These are phyloP conservation scores for Metschnikowia similis DNA, from an alignment of 805 yeast genomes.

Conservation along the genomic window DNA sequence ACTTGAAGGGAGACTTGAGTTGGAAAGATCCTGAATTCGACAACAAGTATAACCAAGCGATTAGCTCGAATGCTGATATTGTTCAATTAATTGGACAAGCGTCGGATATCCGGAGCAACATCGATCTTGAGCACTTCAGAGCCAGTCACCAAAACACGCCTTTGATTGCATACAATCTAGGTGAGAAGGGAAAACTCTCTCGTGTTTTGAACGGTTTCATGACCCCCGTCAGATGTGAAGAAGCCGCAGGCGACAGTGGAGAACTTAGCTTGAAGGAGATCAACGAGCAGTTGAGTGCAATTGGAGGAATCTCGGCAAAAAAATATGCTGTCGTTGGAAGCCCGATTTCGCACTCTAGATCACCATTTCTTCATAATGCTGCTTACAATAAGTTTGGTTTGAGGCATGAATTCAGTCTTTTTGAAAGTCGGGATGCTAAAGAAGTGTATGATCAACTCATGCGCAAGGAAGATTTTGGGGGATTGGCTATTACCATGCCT, in stretches of 20 bases:
- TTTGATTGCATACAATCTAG: constrained; percentile 80
- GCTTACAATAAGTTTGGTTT: constrained; percentile 71
- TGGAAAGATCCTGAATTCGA: constrained; percentile 79
- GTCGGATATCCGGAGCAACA: constrained; percentile 57
- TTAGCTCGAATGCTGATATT: constrained; percentile 61
- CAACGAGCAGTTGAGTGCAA: constrained; percentile 48
- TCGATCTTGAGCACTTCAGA: constrained; percentile 68
- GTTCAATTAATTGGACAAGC: constrained; percentile 86
- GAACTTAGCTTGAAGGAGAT: constrained; percentile 66
- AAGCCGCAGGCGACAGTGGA: constrained; percentile 71
- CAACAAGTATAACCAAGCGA: constrained; percentile 63
- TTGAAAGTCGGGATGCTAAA: constrained; percentile 62
- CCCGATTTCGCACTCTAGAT: constrained; percentile 83
- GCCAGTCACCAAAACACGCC: constrained; percentile 51
- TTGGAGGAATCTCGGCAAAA: constrained; percentile 61
- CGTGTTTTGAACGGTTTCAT: constrained; percentile 69
- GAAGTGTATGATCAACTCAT: constrained; percentile 53
- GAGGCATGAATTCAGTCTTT: constrained; percentile 64
- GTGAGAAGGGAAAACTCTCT: constrained; percentile 70
- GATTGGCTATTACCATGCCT: constrained; percentile 95
- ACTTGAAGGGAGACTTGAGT: constrained; percentile 53
- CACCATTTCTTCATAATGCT: constrained; percentile 82
- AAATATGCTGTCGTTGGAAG: constrained; percentile 72
- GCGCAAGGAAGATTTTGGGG: constrained; percentile 63
- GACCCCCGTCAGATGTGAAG: constrained; percentile 79